phyloP scores from a whole-genome alignment of 768 basidiomycete genomes.

The Termitomyces eurrhizus region DNA sequence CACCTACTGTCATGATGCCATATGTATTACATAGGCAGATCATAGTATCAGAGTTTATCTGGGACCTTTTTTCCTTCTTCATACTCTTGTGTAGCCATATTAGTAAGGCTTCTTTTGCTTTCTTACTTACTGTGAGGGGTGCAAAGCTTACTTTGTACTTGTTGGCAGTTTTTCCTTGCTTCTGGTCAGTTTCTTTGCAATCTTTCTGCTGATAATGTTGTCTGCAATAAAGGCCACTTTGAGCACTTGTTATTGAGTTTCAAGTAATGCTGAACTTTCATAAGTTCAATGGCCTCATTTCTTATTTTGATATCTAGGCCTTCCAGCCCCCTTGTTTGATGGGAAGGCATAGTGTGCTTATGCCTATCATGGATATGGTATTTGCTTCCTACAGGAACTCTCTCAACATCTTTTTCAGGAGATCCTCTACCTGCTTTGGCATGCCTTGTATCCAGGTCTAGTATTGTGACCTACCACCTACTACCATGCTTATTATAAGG shows the following conservation, averaged over 20 bases:
- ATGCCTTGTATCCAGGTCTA: constrained; percentile 31
- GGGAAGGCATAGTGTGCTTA: constrained; percentile 15
- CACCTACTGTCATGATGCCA: neutral
- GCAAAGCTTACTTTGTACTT: neutral
- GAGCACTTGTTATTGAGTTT: neutral
- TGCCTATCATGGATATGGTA: constrained; percentile 11
- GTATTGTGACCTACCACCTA: constrained; percentile 21
- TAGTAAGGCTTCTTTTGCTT: neutral
- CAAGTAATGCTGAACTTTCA: constrained; percentile 23
- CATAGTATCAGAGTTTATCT: neutral
- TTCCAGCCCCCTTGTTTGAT: neutral
- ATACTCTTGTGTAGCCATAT: neutral
- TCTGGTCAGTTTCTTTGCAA: neutral
- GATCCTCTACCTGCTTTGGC: constrained; percentile 20
- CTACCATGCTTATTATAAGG: constrained; percentile 20
- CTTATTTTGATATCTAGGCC: constrained; percentile 20
- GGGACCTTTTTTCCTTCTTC: too few species aligned
- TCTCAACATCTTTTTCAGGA: constrained; percentile 3
- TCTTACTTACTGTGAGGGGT: neutral
- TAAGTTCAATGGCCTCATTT: constrained; percentile 24
- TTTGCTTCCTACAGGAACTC: constrained; percentile 25
- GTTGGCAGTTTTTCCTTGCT: neutral
- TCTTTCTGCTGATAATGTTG: constrained; percentile 13
- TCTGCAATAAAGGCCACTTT: constrained; percentile 5
- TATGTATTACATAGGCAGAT: neutral